Percentiles rank a stretch among this genome's conserved stretches.
phyloP scores from a whole-genome alignment of 1,139 yeast species.

The Pichia sp. region DNA sequence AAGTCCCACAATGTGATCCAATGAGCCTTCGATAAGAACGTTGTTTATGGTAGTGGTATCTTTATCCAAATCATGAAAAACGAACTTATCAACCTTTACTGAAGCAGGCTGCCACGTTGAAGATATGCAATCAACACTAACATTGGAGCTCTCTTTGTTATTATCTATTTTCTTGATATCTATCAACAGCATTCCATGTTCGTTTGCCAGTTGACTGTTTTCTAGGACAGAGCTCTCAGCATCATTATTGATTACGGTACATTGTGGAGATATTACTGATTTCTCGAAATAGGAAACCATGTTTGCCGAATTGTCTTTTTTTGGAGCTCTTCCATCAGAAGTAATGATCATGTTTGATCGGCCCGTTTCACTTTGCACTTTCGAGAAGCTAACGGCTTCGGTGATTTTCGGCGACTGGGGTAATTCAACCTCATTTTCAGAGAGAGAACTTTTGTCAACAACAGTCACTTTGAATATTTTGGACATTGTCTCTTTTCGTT shows the following conservation, averaged over 20 bases:
- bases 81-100: conserved; percentile 19
- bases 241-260: neutral
- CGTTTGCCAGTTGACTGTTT: neutral
- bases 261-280: neutral
- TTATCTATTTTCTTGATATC: conserved; percentile 1
- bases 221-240: conserved; percentile 1
- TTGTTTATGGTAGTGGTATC: conserved; percentile 12
- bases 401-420: neutral
- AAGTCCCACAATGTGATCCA: neutral
- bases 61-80: conserved; percentile 19
- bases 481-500: neutral
- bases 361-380: neutral
- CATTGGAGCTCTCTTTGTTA: neutral
- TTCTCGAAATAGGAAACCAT: neutral
- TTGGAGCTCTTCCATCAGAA: neutral
- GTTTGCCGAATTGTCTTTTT: neutral
- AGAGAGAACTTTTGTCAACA: neutral
- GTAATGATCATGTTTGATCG: neutral
- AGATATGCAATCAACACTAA: conserved; percentile 21
- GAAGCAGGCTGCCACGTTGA: conserved; percentile 24
- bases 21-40: conserved; percentile 10
- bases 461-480: neutral
- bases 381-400: neutral
- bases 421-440: neutral
- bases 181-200: conserved; percentile 5